Evolutionary conservation across 768 basidiomycete species (phyloP), one percentile per base, ranked within the genome.

Genomic region (Udeniomyces megalosporus): DNA sequence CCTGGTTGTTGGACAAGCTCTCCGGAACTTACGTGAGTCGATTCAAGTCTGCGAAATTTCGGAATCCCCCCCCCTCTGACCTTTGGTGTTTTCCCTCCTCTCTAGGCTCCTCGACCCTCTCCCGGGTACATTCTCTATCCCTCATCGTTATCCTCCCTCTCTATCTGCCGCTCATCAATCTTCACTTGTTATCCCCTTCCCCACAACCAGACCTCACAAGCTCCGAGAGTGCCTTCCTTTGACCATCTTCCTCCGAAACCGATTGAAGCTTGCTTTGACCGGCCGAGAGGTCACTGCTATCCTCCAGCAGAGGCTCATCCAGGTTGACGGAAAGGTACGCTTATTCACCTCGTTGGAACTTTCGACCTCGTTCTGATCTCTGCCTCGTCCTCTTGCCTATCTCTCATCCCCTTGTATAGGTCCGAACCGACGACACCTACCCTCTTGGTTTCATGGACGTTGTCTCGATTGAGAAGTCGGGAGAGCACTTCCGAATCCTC

Each of bases 1-100:
- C 89, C 79, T 99, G 95, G 95, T 96, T 99, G 92, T 82, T 99
- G 67, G 90, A 97, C 81, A 99, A 99, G 80, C 77, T 99, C 86
- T 73, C 69, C 66, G 74, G 72, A 60, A 71, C 73, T 66, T 72
- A 75, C 70, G 74, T 74, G 69, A 71, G 73, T 74, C 44, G 38
- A 51, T 12, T 57, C 22, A 42, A 34, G 8, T 26, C 31, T 5
- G 32, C 3, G 53, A 20, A 32, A n/a, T n/a, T n/a, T n/a, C n/a
- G n/a, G n/a, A n/a, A n/a, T n/a, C n/a, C n/a, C n/a, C n/a, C n/a
- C n/a, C n/a, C n/a, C n/a, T n/a, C 2, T 52, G 49, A 47, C 22
- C 44, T 14, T 51, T 28, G 14, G 31, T n/a, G 26, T 44, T 5
- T 76, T 66, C 60, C 32, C 64, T 59, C 32, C 24, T 24, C n/a